Evolutionary conservation across 1,284 basidiomycete genomes (phyloP).

Genomic region (Melanopsichium pennsylvanicum): DNA sequence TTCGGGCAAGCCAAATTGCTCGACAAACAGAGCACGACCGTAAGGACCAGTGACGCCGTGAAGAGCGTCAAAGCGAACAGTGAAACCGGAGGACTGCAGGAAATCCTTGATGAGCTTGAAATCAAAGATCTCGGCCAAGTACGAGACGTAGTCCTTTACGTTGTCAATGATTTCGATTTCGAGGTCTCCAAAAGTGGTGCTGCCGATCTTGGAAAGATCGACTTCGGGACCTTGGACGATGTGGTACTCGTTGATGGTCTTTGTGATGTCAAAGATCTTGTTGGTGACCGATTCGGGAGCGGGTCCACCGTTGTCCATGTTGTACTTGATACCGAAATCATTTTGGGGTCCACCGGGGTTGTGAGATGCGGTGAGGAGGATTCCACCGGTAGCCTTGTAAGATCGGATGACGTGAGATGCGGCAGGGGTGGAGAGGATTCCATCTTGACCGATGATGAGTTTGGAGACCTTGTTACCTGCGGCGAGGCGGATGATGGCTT

Average conservation of each 20-base stretch:
- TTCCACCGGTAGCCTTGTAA: slow-evolving; percentile 95
- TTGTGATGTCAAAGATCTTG: slow-evolving; percentile 90
- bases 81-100: slow-evolving; percentile 75
- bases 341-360: slow-evolving; percentile 97
- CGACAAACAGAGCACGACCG: slow-evolving; percentile 85
- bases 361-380: slow-evolving; percentile 96
- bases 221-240: slow-evolving; percentile 81
- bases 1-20: slow-evolving; percentile 80
- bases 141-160: slow-evolving; percentile 84
- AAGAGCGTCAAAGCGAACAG: slow-evolving; percentile 92
- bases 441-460: slow-evolving; percentile 72
- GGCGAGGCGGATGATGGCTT: slow-evolving; percentile 88
- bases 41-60: slow-evolving; percentile 98
- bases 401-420: slow-evolving; percentile 94
- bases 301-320: slow-evolving; percentile 94
- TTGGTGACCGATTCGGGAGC: slow-evolving; percentile 94
- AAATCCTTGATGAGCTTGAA: slow-evolving; percentile 90
- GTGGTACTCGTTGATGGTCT: slow-evolving; percentile 85
- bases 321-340: slow-evolving; percentile 99
- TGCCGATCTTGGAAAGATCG: slow-evolving; percentile 84
- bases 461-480: slow-evolving; percentile 75
- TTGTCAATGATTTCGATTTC: slow-evolving; percentile 93
- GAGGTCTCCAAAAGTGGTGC: slow-evolving; percentile 73
- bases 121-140: slow-evolving; percentile 91
- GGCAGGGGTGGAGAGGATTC: slow-evolving; percentile 94